These are phyloP conservation scores for Noccaea caerulescens DNA, from an alignment of 345 rosid species.

Conservation along the genomic window DNA sequence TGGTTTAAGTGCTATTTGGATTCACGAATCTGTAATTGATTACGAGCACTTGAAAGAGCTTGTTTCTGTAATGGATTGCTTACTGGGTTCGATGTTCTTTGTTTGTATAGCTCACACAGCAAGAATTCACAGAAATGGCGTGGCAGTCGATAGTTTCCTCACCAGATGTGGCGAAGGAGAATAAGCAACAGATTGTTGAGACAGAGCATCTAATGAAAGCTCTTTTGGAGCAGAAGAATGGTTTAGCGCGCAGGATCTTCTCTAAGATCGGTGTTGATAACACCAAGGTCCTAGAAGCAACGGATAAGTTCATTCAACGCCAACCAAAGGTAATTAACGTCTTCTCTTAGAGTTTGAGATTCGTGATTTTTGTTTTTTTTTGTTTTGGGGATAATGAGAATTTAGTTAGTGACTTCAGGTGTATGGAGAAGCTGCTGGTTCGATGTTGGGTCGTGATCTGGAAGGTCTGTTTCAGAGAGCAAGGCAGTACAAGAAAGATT, in stretches of 20 bases:
- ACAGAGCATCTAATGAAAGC: constrained; percentile 97
- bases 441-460: constrained; percentile 95
- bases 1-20: background rate
- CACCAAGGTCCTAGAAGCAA: constrained; percentile 84
- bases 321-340: constrained; percentile 78
- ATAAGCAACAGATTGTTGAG: constrained; percentile 98
- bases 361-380: background rate
- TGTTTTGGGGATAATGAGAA: constrained; percentile 1
- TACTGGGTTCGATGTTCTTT: constrained; percentile 22
- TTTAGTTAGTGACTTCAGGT: constrained; percentile 51
- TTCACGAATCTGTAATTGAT: constrained; percentile 1
- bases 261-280: constrained; percentile 86
- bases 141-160: constrained; percentile 98
- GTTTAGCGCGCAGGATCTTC: constrained; percentile 93
- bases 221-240: constrained; percentile 95
- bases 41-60: background rate
- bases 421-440: constrained; percentile 83
- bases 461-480: constrained; percentile 85
- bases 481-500: constrained; percentile 84
- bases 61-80: background rate
- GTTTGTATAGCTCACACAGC: constrained; percentile 75
- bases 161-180: constrained; percentile 91
- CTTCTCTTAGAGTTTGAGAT: background rate
- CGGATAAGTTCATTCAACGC: constrained; percentile 86
- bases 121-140: constrained; percentile 98